A percentile compares a stretch with the other conserved stretches of the same genome.
phyloP scores from a whole-genome alignment of 768 basidiomycete species.

The Lentinula boryana region DNA sequence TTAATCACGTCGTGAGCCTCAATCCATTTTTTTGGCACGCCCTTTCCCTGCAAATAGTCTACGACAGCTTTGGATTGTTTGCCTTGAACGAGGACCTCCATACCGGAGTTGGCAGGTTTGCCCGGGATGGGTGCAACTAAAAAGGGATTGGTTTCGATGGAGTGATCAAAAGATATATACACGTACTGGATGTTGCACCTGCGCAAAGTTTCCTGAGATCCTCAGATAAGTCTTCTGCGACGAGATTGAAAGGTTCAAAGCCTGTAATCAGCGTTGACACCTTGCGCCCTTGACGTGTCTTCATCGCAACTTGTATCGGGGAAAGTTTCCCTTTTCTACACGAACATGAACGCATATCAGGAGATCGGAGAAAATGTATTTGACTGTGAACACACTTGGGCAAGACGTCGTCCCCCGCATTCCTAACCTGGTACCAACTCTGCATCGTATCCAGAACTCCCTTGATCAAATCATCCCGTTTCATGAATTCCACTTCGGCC shows the following conservation, averaged over 20 bases:
- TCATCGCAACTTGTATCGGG: constrained; percentile 64
- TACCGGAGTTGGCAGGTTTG: constrained; percentile 39
- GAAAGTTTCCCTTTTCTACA: constrained; percentile 70
- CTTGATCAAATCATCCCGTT: constrained; percentile 56
- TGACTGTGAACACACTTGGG: constrained; percentile 43
- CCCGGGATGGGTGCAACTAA: constrained; percentile 59
- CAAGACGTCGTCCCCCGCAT: constrained; percentile 48
- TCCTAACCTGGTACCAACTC: constrained; percentile 60
- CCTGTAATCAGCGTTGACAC: constrained; percentile 72
- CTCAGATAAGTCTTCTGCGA: constrained; percentile 70
- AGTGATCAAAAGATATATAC: background rate
- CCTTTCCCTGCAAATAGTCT: constrained; percentile 60
- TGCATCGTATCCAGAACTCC: constrained; percentile 66
- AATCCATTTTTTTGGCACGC: constrained; percentile 83
- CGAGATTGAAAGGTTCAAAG: constrained; percentile 70
- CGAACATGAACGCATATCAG: background rate
- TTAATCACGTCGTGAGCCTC: constrained; percentile 40
- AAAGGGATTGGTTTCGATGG: background rate
- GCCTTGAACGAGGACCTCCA: constrained; percentile 83
- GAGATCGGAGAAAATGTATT: background rate
- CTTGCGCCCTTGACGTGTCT: constrained; percentile 74
- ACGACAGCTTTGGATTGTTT: constrained; percentile 65
- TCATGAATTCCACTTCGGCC: constrained; percentile 43
- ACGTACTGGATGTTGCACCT: constrained; percentile 68
- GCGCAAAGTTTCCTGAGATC: constrained; percentile 75